Base-by-base conservation (phyloP, 495 filamentous ascomycete genomes). In the Tuber microsphaerosporum region DNA sequence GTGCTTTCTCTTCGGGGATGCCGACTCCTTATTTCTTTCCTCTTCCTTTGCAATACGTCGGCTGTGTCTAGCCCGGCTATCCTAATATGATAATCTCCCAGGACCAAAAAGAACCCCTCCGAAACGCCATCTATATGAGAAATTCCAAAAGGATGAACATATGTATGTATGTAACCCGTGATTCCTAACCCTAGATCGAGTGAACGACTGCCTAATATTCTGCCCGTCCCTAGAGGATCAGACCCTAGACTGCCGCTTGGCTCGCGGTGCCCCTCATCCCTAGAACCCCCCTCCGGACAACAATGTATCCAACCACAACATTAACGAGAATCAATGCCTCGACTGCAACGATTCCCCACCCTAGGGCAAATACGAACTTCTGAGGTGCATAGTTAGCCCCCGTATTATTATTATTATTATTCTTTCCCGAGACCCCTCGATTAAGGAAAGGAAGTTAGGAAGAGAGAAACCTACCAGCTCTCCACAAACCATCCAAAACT, bases 281-380 rank as follows among this genome's bases (percentile, higher is more conserved):
- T n/a, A 12, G 26, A 2, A 43, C 8, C 37, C 46, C 46, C 51
- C 73, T 74, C 48, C 61, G 65, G 42, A 81, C 72, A 8, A 81
- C 12, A 26, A 81, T 39, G 8, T 48, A 77, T 19, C 79, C 78
- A 22, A 80, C 20, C 37, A 80, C 34, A 31, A 81, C 65, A 73
- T 81, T 81, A 22, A 80, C 72, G 17, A 81, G 43, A 75, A 81
- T 79, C 71, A 81, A 71, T 10, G 70, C 43, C 78, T 81, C 79
- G 9, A 71, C 72, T 20, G 51, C 72, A 70, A 75, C 77, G 76
- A 81, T 71, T 37, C 43, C 61, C 79, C 79, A 81, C 22, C 78
- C 79, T 75, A 81, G 80, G 31, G 72, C 41, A 46, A 77, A 80
- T 45, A 74, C 74, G 44, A 77, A 76, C 39, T 69, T 80, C 77